phyloP scores from a whole-genome alignment of 192 early-diverging fungal genomes.

The Backusella psychrophila region DNA sequence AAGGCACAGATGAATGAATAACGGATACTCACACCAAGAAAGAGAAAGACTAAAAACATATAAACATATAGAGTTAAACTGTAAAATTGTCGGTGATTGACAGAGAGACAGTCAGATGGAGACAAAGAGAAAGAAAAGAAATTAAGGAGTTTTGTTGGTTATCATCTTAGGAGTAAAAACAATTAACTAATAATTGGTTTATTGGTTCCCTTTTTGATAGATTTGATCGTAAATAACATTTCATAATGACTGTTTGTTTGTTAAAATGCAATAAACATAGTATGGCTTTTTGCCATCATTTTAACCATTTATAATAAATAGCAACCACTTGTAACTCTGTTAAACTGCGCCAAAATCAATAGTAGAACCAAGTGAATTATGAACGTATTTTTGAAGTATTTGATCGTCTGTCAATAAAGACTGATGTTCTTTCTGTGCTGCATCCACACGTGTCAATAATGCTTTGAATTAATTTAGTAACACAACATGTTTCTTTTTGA shows the following conservation, averaged over 20 bases:
- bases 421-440: conserved; percentile 31
- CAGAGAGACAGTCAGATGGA: neutral
- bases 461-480: conserved; percentile 10
- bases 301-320: neutral
- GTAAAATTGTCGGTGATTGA: neutral
- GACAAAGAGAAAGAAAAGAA: neutral
- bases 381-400: conserved; percentile 39
- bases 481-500: neutral
- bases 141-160: neutral
- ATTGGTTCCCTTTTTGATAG: conserved; percentile 2
- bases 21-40: neutral
- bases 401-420: conserved; percentile 39
- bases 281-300: neutral
- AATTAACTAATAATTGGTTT: neutral
- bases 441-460: conserved; percentile 32
- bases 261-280: neutral
- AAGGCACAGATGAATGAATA: too few species aligned
- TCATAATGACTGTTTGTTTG: neutral
- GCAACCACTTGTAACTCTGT: neutral
- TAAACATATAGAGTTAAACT: neutral
- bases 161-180: neutral
- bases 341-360: conserved; percentile 34
- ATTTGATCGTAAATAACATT: neutral
- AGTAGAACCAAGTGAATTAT: conserved; percentile 38
- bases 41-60: neutral